These are phyloP conservation scores for Rubus idaeus DNA, from an alignment of 306 rosid species.

Conservation along the genomic window DNA sequence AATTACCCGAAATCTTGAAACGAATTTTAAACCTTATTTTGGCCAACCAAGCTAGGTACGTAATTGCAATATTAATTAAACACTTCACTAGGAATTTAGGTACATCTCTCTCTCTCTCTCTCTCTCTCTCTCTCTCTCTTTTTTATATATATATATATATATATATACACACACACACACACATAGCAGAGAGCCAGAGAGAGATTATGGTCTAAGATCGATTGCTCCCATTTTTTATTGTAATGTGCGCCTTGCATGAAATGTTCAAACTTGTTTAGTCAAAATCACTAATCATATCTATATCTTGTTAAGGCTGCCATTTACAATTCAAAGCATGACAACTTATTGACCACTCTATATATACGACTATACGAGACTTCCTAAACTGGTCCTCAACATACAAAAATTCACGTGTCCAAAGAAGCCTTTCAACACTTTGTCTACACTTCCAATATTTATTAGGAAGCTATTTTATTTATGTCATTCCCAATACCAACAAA, in stretches of 20 bases:
- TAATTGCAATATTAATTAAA: too few species aligned
- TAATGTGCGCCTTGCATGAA: constrained; percentile 5
- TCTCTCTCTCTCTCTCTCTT: too few species aligned
- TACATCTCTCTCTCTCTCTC: too few species aligned
- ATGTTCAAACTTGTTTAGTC: constrained; percentile 2
- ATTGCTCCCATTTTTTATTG: not conserved
- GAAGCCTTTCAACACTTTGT: not conserved
- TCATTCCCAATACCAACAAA: not conserved
- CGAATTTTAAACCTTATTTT: too few species aligned
- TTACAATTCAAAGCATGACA: constrained; percentile 4
- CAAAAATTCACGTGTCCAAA: not conserved
- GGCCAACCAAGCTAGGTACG: too few species aligned
- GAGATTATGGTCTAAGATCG: not conserved
- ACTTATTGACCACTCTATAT: not conserved
- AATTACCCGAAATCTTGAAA: too few species aligned
- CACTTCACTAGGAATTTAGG: too few species aligned
- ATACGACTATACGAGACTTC: not conserved
- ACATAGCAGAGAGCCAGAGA: too few species aligned
- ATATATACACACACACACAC: too few species aligned
- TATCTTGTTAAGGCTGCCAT: not conserved
- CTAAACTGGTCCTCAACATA: not conserved
- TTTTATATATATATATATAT: too few species aligned
- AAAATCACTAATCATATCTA: not conserved
- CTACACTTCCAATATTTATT: not conserved
- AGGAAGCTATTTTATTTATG: not conserved